phyloP scores from a whole-genome alignment of 768 basidiomycete species.

The Saitozyma podzolica region DNA sequence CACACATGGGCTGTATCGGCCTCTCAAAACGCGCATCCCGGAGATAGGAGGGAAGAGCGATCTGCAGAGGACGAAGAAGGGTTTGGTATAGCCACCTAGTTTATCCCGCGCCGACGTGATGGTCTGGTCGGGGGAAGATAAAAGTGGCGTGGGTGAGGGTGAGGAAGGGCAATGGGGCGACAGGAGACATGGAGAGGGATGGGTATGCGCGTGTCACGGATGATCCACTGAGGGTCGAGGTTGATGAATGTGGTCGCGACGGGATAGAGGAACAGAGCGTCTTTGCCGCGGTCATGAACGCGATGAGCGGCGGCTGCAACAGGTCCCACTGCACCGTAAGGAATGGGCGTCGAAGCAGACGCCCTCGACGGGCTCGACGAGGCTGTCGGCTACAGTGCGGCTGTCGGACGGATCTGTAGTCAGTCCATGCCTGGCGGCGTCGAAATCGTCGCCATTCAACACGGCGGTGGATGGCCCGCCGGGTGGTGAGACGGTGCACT shows the following conservation, averaged over 20 bases:
- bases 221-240: neutral
- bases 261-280: neutral
- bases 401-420: no score
- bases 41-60: neutral
- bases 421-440: no score
- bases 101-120: slow-evolving; percentile 38
- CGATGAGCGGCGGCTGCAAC: neutral
- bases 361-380: no score
- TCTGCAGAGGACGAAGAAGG: neutral
- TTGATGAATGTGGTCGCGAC: neutral
- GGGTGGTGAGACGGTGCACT: no score
- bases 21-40: neutral
- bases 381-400: no score
- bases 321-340: no score
- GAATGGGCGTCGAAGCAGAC: no score
- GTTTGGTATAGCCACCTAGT: slow-evolving; percentile 43
- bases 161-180: no score
- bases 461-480: no score
- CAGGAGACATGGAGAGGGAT: neutral
- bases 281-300: neutral
- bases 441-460: no score
- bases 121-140: slow-evolving; percentile 38
- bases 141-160: slow-evolving; percentile 22
- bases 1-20: no score
- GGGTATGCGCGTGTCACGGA: neutral